Evolutionary conservation across 1,284 basidiomycete genomes (phyloP).

Genomic region (Ceratorhiza oryzae-sativae): DNA sequence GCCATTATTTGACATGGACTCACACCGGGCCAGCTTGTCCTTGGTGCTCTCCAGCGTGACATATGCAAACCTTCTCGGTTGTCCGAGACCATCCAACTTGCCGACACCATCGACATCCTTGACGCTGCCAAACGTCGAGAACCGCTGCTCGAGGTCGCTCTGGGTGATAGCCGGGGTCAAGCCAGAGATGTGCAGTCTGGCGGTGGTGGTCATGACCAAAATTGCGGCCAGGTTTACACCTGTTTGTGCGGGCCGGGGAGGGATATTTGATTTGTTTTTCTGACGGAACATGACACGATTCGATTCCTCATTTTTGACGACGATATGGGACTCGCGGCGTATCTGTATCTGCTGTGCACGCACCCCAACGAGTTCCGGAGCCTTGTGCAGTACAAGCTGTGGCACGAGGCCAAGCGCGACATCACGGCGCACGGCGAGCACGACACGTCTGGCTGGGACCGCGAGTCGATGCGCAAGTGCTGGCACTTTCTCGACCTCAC

Average conservation of each 20-base stretch:
- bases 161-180: conserved; percentile 68
- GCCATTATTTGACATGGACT: conserved; percentile 46
- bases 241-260: too few species aligned
- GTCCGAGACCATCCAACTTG: conserved; percentile 65
- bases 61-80: conserved; percentile 72
- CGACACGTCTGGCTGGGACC: conserved; percentile 81
- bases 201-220: conserved; percentile 35
- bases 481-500: conserved; percentile 92
- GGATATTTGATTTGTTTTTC: conserved; percentile 6
- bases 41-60: conserved; percentile 72
- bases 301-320: conserved; percentile 3
- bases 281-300: conserved; percentile 17
- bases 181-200: conserved; percentile 73
- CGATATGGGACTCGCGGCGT: conserved; percentile 43
- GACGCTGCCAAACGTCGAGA: conserved; percentile 72
- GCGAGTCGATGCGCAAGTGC: conserved; percentile 84
- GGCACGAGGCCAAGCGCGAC: conserved; percentile 80
- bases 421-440: conserved; percentile 76
- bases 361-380: conserved; percentile 81
- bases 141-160: conserved; percentile 64
- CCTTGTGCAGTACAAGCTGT: conserved; percentile 79
- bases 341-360: conserved; percentile 66
- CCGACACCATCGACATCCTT: conserved; percentile 73
- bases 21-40: conserved; percentile 68
- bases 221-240: background rate